Evolutionary conservation across 495 filamentous ascomycete genomes (phyloP).

Genomic region (Parmelia sp.): DNA sequence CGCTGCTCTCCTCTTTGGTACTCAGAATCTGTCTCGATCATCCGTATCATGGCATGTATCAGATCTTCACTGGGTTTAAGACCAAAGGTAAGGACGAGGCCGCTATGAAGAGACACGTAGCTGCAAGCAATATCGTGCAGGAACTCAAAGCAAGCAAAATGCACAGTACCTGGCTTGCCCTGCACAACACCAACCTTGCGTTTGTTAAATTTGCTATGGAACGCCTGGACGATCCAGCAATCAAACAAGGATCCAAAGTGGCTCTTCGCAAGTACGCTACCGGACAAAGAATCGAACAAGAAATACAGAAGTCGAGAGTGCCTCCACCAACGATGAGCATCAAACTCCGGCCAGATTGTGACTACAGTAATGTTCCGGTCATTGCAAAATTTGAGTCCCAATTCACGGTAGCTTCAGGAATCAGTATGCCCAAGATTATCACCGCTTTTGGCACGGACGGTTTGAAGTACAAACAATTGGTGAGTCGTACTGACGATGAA

Average conservation of each 20-base stretch:
- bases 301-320: conserved; percentile 47
- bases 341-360: conserved; percentile 58
- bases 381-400: conserved; percentile 60
- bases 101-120: conserved; percentile 62
- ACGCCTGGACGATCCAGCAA: conserved; percentile 46
- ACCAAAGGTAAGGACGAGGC: conserved; percentile 64
- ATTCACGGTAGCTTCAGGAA: conserved; percentile 79
- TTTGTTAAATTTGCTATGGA: conserved; percentile 71
- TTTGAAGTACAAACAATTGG: conserved; percentile 69
- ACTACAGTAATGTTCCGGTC: conserved; percentile 70
- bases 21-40: conserved; percentile 81
- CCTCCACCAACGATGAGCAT: conserved; percentile 90
- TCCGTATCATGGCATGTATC: conserved; percentile 93
- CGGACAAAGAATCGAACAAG: conserved; percentile 51
- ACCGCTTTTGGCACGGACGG: conserved; percentile 73
- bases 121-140: conserved; percentile 60
- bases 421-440: conserved; percentile 88
- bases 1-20: conserved; percentile 62
- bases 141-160: conserved; percentile 47
- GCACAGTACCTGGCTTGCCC: conserved; percentile 53
- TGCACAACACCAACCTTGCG: conserved; percentile 63
- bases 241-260: conserved; percentile 62
- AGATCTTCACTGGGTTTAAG: conserved; percentile 77
- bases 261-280: conserved; percentile 51
- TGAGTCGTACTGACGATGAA: neutral